Evolutionary conservation across 768 basidiomycete species (phyloP).

Genomic region (Russula lepida): DNA sequence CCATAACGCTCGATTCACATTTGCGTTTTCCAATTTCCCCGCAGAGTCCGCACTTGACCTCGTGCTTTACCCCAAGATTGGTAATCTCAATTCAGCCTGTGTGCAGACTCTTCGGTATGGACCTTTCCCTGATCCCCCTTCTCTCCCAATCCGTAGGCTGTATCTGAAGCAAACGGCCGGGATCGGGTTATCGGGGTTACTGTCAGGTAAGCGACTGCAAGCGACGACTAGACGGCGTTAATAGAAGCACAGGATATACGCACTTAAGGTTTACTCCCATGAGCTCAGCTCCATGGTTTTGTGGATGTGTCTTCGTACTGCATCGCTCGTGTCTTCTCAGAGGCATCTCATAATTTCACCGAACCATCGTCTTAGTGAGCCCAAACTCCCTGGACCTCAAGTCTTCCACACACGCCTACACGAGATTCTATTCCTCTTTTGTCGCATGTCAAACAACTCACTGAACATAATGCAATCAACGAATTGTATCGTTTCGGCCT

Average conservation of each 20-base stretch:
- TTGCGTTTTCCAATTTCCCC: not conserved
- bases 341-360: not conserved
- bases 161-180: not conserved
- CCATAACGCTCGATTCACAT: not conserved
- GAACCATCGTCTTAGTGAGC: not conserved
- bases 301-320: not conserved
- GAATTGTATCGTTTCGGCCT: constrained; percentile 1
- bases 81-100: not conserved
- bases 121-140: not conserved
- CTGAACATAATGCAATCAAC: not conserved
- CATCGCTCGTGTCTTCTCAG: not conserved
- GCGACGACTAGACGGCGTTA: not conserved
- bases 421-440: no score
- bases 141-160: not conserved
- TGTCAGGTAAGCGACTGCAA: not conserved
- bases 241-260: not conserved
- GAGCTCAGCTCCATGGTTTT: not conserved
- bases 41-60: not conserved
- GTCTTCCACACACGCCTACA: no score
- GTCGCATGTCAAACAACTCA: not conserved
- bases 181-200: not conserved
- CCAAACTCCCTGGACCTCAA: not conserved
- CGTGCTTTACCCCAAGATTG: not conserved
- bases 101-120: not conserved
- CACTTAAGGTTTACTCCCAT: not conserved